phyloP scores from a whole-genome alignment of 805 yeast genomes.

The Metschnikowia gelsemii region DNA sequence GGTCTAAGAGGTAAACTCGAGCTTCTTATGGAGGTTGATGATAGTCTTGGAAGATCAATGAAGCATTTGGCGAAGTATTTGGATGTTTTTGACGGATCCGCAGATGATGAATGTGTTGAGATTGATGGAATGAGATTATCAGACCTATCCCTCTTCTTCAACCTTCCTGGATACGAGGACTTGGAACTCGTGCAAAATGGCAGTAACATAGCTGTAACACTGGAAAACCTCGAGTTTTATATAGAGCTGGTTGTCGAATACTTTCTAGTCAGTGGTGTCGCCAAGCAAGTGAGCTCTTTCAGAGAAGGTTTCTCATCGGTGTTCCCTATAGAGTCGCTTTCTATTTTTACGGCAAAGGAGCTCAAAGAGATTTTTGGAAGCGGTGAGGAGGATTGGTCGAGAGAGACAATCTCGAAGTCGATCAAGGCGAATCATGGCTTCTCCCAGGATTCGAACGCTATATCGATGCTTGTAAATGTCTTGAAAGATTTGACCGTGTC shows the following conservation, averaged over 20 bases:
- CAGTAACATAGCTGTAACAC: slow-evolving; percentile 44
- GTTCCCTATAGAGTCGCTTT: slow-evolving; percentile 72
- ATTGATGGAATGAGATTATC: slow-evolving; percentile 45
- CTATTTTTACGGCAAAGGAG: slow-evolving; percentile 74
- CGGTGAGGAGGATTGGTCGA: slow-evolving; percentile 84
- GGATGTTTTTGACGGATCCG: slow-evolving; percentile 20
- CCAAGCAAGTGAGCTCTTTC: slow-evolving; percentile 64
- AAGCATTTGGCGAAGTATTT: slow-evolving; percentile 47
- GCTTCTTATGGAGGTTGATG: slow-evolving; percentile 53
- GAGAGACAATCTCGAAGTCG: slow-evolving; percentile 54
- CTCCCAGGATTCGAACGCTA: slow-evolving; percentile 61
- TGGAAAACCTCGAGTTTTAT: slow-evolving; percentile 57
- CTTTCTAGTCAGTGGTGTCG: slow-evolving; percentile 62
- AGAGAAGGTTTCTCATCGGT: slow-evolving; percentile 78
- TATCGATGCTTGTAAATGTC: slow-evolving; percentile 59
- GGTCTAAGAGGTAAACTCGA: slow-evolving; percentile 5
- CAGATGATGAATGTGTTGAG: slow-evolving; percentile 13
- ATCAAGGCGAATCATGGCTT: slow-evolving; percentile 91
- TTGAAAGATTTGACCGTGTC: slow-evolving; percentile 51
- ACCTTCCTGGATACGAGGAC: slow-evolving; percentile 72
- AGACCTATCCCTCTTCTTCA: slow-evolving; percentile 61
- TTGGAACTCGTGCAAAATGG: slow-evolving; percentile 63
- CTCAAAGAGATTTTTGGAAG: slow-evolving; percentile 70
- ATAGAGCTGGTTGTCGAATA: slow-evolving; percentile 55
- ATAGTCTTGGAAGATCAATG: slow-evolving; percentile 57